Percentiles rank a stretch among this genome's conserved stretches.
Conservation (phyloP, 208 protist genomes). For the Leishmania braziliensis region DNA sequence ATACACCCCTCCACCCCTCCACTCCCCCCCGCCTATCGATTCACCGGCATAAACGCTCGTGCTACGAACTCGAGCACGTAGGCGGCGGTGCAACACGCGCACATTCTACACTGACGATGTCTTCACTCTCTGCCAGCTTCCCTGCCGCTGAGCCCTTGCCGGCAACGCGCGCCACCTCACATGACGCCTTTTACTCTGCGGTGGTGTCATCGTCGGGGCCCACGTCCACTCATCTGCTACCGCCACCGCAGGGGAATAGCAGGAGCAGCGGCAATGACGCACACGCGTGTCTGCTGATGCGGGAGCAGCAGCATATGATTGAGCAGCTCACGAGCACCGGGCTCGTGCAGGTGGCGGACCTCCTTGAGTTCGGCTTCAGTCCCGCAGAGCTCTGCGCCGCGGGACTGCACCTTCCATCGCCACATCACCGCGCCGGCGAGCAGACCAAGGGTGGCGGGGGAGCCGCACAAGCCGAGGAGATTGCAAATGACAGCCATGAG, state of each 20-base stretch:
- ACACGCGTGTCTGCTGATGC: constrained; percentile 1
- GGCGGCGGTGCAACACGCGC: not conserved
- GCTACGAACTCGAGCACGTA: not conserved
- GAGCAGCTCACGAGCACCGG: constrained; percentile 32
- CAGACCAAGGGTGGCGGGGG: not conserved
- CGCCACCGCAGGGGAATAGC: not conserved
- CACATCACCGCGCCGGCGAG: not conserved
- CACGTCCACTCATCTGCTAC: not conserved
- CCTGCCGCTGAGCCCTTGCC: not conserved
- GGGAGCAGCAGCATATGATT: constrained; percentile 38
- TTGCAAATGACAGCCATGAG: not conserved
- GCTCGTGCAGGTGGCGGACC: constrained; percentile 32
- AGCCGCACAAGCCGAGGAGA: not conserved
- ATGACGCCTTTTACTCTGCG: not conserved
- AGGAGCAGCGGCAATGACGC: not conserved
- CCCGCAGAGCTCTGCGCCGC: constrained; percentile 29
- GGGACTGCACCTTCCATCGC: not conserved
- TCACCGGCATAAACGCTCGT: not conserved
- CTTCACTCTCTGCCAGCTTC: not conserved
- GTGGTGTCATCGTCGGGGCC: not conserved
- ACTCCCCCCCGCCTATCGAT: not conserved
- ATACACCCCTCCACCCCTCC: not conserved
- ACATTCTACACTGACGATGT: not conserved
- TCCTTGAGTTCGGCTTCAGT: constrained; percentile 40
- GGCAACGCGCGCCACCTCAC: not conserved